Evolutionary conservation across 176 grass and related monocot species (phyloP).

Genomic region (Paspalum notatum): DNA sequence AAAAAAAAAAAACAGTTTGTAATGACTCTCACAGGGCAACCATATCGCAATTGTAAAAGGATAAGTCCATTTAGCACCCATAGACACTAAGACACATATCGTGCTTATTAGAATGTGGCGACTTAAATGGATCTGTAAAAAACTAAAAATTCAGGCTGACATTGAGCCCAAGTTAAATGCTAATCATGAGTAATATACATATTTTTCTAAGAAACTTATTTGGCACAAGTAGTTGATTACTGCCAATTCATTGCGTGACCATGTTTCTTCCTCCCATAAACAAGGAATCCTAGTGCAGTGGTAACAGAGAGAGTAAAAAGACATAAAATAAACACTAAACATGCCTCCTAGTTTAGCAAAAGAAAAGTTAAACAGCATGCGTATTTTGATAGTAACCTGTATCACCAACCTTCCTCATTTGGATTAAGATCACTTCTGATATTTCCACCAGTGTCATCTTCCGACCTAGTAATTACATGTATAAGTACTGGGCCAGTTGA

Average conservation of each 20-base stretch:
- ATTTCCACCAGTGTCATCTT: conserved; percentile 43
- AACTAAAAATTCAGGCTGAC: not conserved
- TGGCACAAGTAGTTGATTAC: not conserved
- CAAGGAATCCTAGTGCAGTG: not conserved
- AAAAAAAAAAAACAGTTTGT: not conserved
- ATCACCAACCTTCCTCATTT: conserved; percentile 40
- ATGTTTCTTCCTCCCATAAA: conserved; percentile 23
- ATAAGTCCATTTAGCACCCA: not conserved
- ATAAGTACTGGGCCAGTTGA: conserved; percentile 76
- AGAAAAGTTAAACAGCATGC: conserved; percentile 5
- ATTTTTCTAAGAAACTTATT: conserved; percentile 23
- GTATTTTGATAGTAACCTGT: not conserved
- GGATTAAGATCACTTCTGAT: conserved; percentile 35
- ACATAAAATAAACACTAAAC: not conserved
- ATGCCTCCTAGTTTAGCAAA: conserved; percentile 14
- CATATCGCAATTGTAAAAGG: not conserved
- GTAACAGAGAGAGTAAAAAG: not conserved
- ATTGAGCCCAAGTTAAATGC: not conserved
- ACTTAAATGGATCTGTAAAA: not conserved
- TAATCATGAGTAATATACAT: not conserved
- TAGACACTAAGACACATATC: not conserved
- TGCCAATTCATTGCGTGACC: not conserved
- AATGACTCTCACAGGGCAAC: conserved; percentile 7
- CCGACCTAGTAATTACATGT: conserved; percentile 68
- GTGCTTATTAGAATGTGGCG: not conserved